Percentiles rank a stretch among this genome's conserved stretches.
These are phyloP conservation scores for Cucumis hystrix DNA, from an alignment of 306 rosid genomes.

Conservation along the genomic window DNA sequence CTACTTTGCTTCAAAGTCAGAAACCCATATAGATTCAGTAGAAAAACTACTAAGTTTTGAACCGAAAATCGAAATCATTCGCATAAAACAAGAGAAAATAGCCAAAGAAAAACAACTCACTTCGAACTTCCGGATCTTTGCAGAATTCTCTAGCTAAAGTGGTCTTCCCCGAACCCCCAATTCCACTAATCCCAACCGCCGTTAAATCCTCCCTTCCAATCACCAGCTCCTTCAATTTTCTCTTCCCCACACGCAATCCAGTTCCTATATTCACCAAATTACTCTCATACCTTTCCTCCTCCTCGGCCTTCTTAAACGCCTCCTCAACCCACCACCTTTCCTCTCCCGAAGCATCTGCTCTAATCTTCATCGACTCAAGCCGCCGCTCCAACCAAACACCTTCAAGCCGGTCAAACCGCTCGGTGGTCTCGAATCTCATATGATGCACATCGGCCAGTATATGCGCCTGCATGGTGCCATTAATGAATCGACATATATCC, in stretches of 20 bases:
- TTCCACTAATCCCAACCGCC: conserved; percentile 59
- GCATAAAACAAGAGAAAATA: not conserved
- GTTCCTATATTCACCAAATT: conserved; percentile 30
- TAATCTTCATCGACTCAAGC: conserved; percentile 52
- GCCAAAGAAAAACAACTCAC: conserved; percentile 24
- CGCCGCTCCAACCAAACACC: conserved; percentile 32
- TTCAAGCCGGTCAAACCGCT: conserved; percentile 52
- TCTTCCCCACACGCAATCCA: conserved; percentile 48
- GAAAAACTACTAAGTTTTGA: not conserved
- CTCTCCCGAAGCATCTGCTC: conserved; percentile 32
- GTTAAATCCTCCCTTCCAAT: conserved; percentile 26
- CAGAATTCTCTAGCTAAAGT: conserved; percentile 67
- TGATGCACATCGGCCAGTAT: conserved; percentile 74
- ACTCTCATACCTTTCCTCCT: conserved; percentile 29
- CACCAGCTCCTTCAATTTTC: conserved; percentile 47
- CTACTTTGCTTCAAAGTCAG: conserved; percentile 1
- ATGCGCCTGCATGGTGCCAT: conserved; percentile 51
- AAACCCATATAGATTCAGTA: not conserved
- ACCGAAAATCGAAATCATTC: not conserved
- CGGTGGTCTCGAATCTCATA: conserved; percentile 28
- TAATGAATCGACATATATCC: conserved; percentile 32
- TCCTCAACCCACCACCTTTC: conserved; percentile 46
- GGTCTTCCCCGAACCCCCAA: conserved; percentile 94
- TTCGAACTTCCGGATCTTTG: conserved; percentile 53
- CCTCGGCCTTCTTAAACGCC: conserved; percentile 42